These are phyloP conservation scores for Phytophthora gonapodyides DNA, from an alignment of 352 stramenopile genomes.

Conservation along the genomic window DNA sequence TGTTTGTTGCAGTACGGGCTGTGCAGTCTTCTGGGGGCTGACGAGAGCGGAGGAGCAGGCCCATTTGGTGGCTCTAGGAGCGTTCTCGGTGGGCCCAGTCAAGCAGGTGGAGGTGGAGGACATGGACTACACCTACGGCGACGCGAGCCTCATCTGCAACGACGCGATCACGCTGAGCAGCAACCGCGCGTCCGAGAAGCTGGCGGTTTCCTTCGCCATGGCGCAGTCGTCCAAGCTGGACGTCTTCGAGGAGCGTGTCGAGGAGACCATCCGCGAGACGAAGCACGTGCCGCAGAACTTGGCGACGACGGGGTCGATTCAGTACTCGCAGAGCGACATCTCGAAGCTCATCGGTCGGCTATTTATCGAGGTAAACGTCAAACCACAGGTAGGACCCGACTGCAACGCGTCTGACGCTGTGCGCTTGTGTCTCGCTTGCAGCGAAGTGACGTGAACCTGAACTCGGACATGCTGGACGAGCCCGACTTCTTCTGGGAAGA, in stretches of 20 bases:
- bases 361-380: constrained; percentile 75
- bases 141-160: constrained; percentile 70
- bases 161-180: constrained; percentile 87
- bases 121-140: constrained; percentile 89
- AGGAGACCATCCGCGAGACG: constrained; percentile 87
- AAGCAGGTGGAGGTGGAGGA: constrained; percentile 90
- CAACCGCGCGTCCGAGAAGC: constrained; percentile 85
- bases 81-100: constrained; percentile 70
- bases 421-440: constrained; percentile 38
- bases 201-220: constrained; percentile 93
- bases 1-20: constrained; percentile 61
- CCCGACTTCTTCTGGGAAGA: constrained; percentile 96
- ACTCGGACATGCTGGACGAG: constrained; percentile 95
- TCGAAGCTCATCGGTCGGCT: constrained; percentile 91
- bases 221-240: constrained; percentile 94
- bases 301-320: constrained; percentile 86
- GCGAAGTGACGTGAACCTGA: constrained; percentile 93
- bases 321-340: constrained; percentile 91
- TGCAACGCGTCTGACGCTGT: background rate
- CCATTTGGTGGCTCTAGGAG: constrained; percentile 60
- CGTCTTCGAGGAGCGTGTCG: constrained; percentile 91
- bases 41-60: constrained; percentile 79
- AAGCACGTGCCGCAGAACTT: constrained; percentile 91
- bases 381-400: background rate
- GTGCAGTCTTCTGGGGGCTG: constrained; percentile 91